Evolutionary conservation across 1,284 basidiomycete genomes (phyloP).

Genomic region (Tremellales sp.): DNA sequence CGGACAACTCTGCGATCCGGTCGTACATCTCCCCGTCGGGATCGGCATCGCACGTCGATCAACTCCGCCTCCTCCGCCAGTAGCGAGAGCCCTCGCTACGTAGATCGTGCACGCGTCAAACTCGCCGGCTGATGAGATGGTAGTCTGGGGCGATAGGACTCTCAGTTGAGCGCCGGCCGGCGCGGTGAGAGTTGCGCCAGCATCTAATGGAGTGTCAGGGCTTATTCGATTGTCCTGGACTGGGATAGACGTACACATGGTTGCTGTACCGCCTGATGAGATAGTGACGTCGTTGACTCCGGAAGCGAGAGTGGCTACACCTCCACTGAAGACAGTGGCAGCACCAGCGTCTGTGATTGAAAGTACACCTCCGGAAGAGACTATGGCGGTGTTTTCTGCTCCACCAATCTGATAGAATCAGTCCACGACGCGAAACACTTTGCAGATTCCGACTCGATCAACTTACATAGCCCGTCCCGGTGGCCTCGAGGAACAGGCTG

Average conservation of each 20-base stretch:
- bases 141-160: background rate
- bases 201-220: background rate
- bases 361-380: background rate
- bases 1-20: background rate
- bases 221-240: background rate
- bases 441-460: no score
- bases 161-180: background rate
- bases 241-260: background rate
- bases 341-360: background rate
- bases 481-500: no score
- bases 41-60: background rate
- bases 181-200: background rate
- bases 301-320: background rate
- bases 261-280: background rate
- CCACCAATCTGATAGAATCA: background rate
- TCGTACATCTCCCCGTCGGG: background rate
- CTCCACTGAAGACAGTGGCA: background rate
- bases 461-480: no score
- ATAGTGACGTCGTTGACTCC: background rate
- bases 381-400: background rate
- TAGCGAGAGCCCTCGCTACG: background rate
- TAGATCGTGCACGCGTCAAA: background rate
- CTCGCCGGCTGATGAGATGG: background rate
- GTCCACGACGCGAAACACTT: no score
- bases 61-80: background rate